A percentile compares a stretch with the other conserved stretches of the same genome.
Evolutionary conservation across 1,284 basidiomycete genomes (phyloP).

Genomic region (Papiliotrema nemorosa): DNA sequence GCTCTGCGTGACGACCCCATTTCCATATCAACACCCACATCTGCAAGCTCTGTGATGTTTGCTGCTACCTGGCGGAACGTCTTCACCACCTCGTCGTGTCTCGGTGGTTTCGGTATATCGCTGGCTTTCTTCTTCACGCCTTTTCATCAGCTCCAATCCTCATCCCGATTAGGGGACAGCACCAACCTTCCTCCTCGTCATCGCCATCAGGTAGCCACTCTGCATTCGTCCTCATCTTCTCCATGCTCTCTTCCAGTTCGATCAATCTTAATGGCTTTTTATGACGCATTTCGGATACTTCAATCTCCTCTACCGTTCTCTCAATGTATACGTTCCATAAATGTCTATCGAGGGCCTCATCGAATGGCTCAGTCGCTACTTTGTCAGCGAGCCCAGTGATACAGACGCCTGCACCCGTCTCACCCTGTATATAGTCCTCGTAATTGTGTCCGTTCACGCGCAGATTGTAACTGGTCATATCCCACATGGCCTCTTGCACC

Average conservation of each 20-base stretch:
- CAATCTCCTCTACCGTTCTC: constrained; percentile 63
- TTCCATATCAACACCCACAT: constrained; percentile 18
- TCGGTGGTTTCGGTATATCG: constrained; percentile 28
- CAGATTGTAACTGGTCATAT: constrained; percentile 64
- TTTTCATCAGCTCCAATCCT: not conserved
- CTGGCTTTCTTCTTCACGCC: constrained; percentile 9
- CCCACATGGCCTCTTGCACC: constrained; percentile 54
- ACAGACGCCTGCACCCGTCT: not conserved
- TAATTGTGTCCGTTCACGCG: constrained; percentile 73
- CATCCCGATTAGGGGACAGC: constrained; percentile 3
- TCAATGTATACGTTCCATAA: constrained; percentile 69
- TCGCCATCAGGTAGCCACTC: constrained; percentile 46
- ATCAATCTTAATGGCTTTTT: constrained; percentile 57
- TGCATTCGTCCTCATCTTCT: constrained; percentile 52
- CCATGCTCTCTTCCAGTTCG: constrained; percentile 53
- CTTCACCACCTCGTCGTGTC: constrained; percentile 34
- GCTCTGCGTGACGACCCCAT: not conserved
- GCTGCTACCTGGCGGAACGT: constrained; percentile 29
- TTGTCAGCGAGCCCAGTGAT: not conserved
- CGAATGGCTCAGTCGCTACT: constrained; percentile 69
- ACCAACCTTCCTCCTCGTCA: constrained; percentile 13
- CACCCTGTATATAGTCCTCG: constrained; percentile 59
- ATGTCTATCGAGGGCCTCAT: constrained; percentile 69
- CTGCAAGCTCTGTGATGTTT: constrained; percentile 32
- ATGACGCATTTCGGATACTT: constrained; percentile 61